Evolutionary conservation across 2,329 filamentous ascomycete genomes (phyloP).

Genomic region (Sclerotinia spermophila): DNA sequence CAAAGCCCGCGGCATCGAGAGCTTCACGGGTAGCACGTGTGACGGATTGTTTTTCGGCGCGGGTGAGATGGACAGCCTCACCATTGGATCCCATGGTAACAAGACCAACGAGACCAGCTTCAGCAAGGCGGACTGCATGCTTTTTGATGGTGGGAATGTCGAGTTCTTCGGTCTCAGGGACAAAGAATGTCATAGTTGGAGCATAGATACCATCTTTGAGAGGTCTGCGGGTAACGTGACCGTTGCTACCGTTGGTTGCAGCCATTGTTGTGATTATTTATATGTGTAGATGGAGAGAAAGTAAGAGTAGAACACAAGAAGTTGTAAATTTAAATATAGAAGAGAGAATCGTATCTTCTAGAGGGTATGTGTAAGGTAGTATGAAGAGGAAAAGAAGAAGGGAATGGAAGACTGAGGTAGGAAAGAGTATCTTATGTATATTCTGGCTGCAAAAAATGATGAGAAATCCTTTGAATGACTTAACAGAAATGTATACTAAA

Average conservation of each 20-base stretch:
- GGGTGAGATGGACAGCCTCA: conserved; percentile 80
- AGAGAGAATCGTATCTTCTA: not conserved
- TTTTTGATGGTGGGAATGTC: conserved; percentile 76
- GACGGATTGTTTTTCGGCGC: conserved; percentile 70
- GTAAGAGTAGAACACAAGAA: not conserved
- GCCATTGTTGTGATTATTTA: conserved; percentile 19
- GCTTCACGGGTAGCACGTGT: conserved; percentile 77
- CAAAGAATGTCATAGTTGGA: conserved; percentile 88
- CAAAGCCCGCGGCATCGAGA: conserved; percentile 75
- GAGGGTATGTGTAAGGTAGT: conserved; percentile 1
- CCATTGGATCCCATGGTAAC: conserved; percentile 90
- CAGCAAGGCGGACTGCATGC: conserved; percentile 73
- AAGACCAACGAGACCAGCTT: conserved; percentile 74
- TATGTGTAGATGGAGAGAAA: not conserved
- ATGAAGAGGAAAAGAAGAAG: not conserved
- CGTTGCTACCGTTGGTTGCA: conserved; percentile 16
- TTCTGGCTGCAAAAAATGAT: not conserved
- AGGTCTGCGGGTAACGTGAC: conserved; percentile 43
- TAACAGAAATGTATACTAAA: not conserved
- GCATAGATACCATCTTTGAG: conserved; percentile 82
- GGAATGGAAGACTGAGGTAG: not conserved
- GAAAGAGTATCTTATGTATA: conserved; percentile 12
- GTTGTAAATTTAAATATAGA: not conserved
- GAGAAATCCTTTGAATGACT: not conserved
- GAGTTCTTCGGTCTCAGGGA: conserved; percentile 77